Evolutionary conservation across 805 yeast genomes (phyloP).

Genomic region (Ogataea parapolymorpha): DNA sequence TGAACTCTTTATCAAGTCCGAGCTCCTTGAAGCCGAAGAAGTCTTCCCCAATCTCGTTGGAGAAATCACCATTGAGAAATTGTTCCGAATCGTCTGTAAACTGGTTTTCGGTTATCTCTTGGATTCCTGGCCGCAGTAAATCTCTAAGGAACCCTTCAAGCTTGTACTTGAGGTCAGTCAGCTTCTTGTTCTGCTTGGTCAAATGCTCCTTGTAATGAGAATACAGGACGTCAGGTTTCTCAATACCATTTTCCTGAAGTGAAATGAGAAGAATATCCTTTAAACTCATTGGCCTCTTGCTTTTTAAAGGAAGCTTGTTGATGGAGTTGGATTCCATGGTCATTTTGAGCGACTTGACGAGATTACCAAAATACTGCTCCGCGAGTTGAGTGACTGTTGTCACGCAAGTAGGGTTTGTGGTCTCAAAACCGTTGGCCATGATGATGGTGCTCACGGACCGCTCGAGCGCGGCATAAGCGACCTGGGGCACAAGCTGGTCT

Average conservation of each 20-base stretch:
- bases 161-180: constrained; percentile 64
- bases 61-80: constrained; percentile 90
- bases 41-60: constrained; percentile 92
- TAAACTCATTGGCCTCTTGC: constrained; percentile 21
- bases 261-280: constrained; percentile 57
- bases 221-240: constrained; percentile 71
- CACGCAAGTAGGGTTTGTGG: constrained; percentile 72
- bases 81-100: constrained; percentile 92
- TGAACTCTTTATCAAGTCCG: constrained; percentile 90
- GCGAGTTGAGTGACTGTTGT: constrained; percentile 81
- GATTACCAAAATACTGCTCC: constrained; percentile 70
- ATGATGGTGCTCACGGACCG: constrained; percentile 72
- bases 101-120: constrained; percentile 66
- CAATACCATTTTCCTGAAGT: constrained; percentile 82
- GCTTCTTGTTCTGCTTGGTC: constrained; percentile 61
- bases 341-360: constrained; percentile 65
- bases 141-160: constrained; percentile 73
- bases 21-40: constrained; percentile 95
- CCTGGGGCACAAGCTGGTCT: constrained; percentile 54
- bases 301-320: constrained; percentile 35
- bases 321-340: constrained; percentile 64
- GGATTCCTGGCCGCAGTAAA: constrained; percentile 73
- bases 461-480: constrained; percentile 64
- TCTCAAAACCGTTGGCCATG: constrained; percentile 92
- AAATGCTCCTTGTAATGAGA: constrained; percentile 72